Base-by-base conservation (phyloP, 1,284 basidiomycete genomes). In the Sporisorium exsertum region DNA sequence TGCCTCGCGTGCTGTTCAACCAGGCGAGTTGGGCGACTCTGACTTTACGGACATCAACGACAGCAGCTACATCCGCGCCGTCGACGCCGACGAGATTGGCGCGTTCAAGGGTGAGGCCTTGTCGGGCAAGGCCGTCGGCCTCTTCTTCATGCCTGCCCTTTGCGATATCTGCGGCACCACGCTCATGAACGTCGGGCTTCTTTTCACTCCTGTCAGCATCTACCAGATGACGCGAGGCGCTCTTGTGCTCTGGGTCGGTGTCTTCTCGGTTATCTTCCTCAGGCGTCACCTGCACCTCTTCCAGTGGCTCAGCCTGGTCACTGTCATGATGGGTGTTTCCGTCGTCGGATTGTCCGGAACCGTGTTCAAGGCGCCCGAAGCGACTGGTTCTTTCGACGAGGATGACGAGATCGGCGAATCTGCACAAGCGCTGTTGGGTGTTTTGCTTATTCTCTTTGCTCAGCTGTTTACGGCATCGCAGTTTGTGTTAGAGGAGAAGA, bases 191-290 rank as follows among this genome's bases (percentile, higher is more conserved):
- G 89, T 95, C 79, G 95, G 95, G 64, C 89, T 98, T 58, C 90
- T 98, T 53, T 94, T 96, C 86, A 96, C 94, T 1, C 95, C 95
- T 26, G 96, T 98, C 47, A 97, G 94, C 57, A 94, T 99, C 81
- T 98, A 94, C 88, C 96, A 87, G 63, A 98, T 98, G 96, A 94
- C 93, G 45, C 91, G 97, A 73, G 97, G 97, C 46, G 94, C 95
- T 15, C 91, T 99, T 63, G 96, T 99, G 58, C 90, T 99, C 58
- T 99, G 97, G 88, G 97, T 99, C 72, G 97, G 95, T 42, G 86
- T 94, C 61, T 90, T 98, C 77, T 94, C 92, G 59, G 95, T 99
- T 81, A 86, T 95, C 73, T 99, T 99, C 88, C 90, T 99, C 64
- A 90, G 90, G 61, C 59, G 81, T 20, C 81, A 83, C 42, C 52